Percentiles rank a stretch among this genome's conserved stretches.
Conservation (phyloP, 2,329 filamentous ascomycete genomes). For the Aspergillus piperis region DNA sequence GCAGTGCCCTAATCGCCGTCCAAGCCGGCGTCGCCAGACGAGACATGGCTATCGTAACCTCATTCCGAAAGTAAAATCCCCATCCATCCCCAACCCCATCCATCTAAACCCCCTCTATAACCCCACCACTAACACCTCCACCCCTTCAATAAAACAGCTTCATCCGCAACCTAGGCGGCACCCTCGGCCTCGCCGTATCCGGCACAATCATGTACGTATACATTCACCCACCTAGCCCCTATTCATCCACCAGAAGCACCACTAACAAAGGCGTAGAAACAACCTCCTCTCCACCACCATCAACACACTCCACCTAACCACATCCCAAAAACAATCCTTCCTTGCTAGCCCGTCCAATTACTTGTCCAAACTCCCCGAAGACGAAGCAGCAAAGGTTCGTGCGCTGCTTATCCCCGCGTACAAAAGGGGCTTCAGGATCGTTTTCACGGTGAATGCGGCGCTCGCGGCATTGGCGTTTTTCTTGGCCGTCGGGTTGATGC, state of each 20-base stretch:
- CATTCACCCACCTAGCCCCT: too few species aligned
- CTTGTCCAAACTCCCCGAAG: conserved; percentile 27
- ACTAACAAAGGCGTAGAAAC: conserved; percentile 27
- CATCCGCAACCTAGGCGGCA: conserved; percentile 45
- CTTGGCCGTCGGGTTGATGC: conserved; percentile 39
- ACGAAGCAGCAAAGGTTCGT: conserved; percentile 29
- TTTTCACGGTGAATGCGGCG: conserved; percentile 43
- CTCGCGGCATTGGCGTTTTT: conserved; percentile 39
- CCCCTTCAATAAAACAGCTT: conserved; percentile 33
- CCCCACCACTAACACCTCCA: background rate
- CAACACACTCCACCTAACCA: conserved; percentile 26
- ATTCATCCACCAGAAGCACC: background rate
- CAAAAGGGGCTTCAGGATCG: conserved; percentile 40
- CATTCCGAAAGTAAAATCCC: conserved; percentile 34
- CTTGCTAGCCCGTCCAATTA: conserved; percentile 34
- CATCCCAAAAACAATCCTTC: conserved; percentile 26
- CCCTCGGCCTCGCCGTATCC: conserved; percentile 42
- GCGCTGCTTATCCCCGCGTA: conserved; percentile 39
- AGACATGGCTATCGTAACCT: conserved; percentile 46
- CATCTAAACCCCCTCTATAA: background rate
- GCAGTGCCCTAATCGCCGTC: conserved; percentile 39
- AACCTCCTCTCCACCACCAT: conserved; percentile 32
- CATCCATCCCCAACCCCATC: background rate
- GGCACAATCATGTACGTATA: conserved; percentile 44
- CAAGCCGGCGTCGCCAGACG: conserved; percentile 43